A percentile compares a stretch with the other conserved stretches of the same genome.
These are phyloP conservation scores for Beauveria caledonica DNA, from an alignment of 2,329 filamentous ascomycete species.

Conservation along the genomic window DNA sequence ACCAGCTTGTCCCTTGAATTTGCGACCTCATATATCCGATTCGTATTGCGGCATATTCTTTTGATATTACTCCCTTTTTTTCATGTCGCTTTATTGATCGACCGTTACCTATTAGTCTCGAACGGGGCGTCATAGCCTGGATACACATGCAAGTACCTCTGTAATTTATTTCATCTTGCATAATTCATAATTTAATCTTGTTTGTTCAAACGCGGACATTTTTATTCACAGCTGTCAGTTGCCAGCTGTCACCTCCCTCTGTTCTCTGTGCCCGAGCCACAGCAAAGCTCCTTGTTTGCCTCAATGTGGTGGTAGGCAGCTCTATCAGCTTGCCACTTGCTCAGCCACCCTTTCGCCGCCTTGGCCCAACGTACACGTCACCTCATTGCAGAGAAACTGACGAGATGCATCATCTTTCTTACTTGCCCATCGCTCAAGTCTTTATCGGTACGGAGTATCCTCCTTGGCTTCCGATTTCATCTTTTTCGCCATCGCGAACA, in stretches of 20 bases:
- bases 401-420: neutral
- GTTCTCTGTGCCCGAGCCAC: neutral
- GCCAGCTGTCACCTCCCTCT: neutral
- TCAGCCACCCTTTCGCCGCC: neutral
- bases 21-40: neutral
- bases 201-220: neutral
- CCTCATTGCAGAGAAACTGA: neutral
- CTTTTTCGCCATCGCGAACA: neutral
- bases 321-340: neutral
- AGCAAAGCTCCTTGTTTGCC: neutral
- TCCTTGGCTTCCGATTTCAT: neutral
- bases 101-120: too few relatives aligned
- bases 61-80: neutral
- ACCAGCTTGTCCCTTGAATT: neutral
- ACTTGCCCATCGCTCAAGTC: neutral
- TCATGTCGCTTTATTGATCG: neutral
- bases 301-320: neutral
- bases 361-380: neutral
- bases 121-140: neutral
- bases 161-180: neutral
- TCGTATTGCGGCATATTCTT: neutral
- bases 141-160: neutral
- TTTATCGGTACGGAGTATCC: neutral
- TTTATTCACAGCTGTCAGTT: neutral
- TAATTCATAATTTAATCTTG: neutral